Conservation (phyloP, 139 green algal genomes). For the Chlorella sp. region DNA sequence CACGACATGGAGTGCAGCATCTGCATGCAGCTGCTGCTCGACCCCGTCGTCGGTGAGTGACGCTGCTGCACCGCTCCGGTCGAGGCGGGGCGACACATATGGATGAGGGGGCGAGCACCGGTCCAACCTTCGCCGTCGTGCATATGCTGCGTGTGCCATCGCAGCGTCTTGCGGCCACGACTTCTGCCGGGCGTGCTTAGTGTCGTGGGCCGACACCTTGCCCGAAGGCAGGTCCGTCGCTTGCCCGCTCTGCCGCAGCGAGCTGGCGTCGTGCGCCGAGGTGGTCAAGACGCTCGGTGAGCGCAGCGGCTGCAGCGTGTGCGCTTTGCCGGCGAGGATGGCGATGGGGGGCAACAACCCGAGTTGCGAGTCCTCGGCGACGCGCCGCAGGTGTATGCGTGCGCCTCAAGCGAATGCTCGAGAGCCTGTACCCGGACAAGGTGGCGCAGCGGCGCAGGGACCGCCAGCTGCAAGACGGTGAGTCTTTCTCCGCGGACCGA, state of each 20-base stretch:
- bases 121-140: no score
- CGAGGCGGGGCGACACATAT: no score
- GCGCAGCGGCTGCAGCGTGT: neutral
- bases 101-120: no score
- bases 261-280: neutral
- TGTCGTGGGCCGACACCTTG: neutral
- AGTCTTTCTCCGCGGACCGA: no score
- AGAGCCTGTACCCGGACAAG: neutral
- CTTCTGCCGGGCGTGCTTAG: slow-evolving; percentile 12
- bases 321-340: no score
- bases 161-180: slow-evolving; percentile 18
- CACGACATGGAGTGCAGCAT: slow-evolving; percentile 5
- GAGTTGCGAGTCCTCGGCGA: no score
- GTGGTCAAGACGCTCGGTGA: neutral
- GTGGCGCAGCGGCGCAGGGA: neutral
- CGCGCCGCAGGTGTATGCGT: slow-evolving; percentile 11
- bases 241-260: slow-evolving; percentile 6
- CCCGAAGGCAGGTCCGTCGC: neutral
- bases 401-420: slow-evolving; percentile 3
- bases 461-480: neutral
- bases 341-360: no score
- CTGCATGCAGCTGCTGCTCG: slow-evolving; percentile 10
- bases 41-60: slow-evolving; percentile 21
- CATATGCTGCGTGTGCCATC: neutral
- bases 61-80: no score